Evolutionary conservation across 768 basidiomycete genomes (phyloP).

Genomic region (Tylopilus rubrobrunneus): DNA sequence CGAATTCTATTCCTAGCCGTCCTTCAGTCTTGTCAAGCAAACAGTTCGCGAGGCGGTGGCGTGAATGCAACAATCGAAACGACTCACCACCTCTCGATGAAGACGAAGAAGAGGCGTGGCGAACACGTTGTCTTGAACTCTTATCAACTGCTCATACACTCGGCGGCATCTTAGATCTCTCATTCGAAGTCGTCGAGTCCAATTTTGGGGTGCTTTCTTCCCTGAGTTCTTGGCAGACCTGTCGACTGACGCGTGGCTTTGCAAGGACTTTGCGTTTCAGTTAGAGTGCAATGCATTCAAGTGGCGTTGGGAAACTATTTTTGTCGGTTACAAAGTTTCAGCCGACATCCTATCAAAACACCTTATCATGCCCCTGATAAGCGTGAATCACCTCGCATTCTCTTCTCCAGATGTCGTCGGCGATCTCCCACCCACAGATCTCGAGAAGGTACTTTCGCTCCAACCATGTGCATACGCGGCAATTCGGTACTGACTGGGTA

Average conservation of each 20-base stretch:
- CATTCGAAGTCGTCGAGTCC: slow-evolving; percentile 59
- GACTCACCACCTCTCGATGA: slow-evolving; percentile 28
- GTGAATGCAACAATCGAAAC: slow-evolving; percentile 45
- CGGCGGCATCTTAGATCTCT: slow-evolving; percentile 51
- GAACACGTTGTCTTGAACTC: slow-evolving; percentile 48
- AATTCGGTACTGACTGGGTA: slow-evolving; percentile 2
- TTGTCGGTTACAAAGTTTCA: slow-evolving; percentile 57
- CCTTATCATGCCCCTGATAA: slow-evolving; percentile 73
- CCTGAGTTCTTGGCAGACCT: slow-evolving; percentile 1
- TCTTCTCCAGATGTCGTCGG: slow-evolving; percentile 53
- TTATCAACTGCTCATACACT: slow-evolving; percentile 59
- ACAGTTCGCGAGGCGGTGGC: slow-evolving; percentile 68
- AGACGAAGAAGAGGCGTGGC: slow-evolving; percentile 61
- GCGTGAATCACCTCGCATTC: slow-evolving; percentile 64
- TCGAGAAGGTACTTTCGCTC: slow-evolving; percentile 54
- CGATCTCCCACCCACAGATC: slow-evolving; percentile 52
- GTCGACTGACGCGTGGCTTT: slow-evolving; percentile 12
- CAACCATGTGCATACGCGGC: slow-evolving; percentile 1
- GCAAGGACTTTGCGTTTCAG: slow-evolving; percentile 64
- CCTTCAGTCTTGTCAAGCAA: slow-evolving; percentile 49
- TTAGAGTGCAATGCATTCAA: slow-evolving; percentile 57
- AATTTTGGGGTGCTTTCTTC: slow-evolving; percentile 48
- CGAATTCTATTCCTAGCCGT: slow-evolving; percentile 12
- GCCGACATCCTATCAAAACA: slow-evolving; percentile 76
- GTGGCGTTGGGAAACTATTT: slow-evolving; percentile 79